These are phyloP conservation scores for Puccinia triticina DNA, from an alignment of 1,284 basidiomycete genomes.

Conservation along the genomic window DNA sequence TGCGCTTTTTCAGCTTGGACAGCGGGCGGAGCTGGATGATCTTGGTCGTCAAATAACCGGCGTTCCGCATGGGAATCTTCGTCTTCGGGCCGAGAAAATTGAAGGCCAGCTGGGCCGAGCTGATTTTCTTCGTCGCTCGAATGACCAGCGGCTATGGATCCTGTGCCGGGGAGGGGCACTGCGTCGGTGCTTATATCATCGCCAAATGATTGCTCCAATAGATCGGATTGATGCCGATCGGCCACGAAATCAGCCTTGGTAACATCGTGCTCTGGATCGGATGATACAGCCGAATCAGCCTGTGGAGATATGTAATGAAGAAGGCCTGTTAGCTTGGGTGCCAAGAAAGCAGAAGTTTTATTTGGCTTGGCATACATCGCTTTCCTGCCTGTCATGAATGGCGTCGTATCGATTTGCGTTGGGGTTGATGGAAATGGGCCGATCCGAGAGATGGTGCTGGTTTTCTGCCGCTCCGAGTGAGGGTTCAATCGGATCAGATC, in stretches of 20 bases:
- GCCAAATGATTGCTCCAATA: background rate
- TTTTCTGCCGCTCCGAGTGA: background rate
- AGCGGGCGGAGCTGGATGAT: too few species aligned
- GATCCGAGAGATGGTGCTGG: background rate
- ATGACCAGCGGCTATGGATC: background rate
- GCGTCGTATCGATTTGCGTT: background rate
- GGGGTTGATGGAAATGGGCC: background rate
- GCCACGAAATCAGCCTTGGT: background rate
- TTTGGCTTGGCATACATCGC: background rate
- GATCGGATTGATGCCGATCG: background rate
- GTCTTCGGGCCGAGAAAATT: too few species aligned
- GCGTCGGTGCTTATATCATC: background rate
- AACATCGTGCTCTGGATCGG: background rate
- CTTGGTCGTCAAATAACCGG: too few species aligned
- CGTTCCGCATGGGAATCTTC: too few species aligned
- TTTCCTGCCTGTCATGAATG: background rate
- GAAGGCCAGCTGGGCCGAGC: too few species aligned
- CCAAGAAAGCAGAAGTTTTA: too few species aligned
- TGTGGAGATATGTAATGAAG: background rate
- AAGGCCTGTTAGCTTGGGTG: background rate
- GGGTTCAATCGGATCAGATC: background rate
- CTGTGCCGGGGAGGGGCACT: background rate
- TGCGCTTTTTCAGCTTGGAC: too few species aligned
- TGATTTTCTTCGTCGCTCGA: too few species aligned
- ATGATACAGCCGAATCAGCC: background rate